Evolutionary conservation across 139 green algal species (phyloP).

Genomic region (Volvox africanus): DNA sequence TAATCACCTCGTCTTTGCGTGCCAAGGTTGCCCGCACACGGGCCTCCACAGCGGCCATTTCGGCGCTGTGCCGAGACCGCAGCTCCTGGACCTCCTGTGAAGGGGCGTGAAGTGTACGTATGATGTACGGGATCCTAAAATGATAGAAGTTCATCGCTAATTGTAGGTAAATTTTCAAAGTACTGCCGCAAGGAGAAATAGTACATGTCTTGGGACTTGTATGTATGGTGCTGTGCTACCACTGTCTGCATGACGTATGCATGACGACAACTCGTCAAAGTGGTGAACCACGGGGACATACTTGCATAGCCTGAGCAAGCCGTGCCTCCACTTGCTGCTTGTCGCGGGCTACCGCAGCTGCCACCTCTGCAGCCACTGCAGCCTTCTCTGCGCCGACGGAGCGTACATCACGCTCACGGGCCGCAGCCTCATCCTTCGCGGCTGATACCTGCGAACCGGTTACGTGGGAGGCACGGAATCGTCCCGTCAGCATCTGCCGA

Average conservation of each 20-base stretch:
- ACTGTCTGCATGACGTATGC: no score
- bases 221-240: no score
- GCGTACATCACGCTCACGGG: constrained; percentile 34
- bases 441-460: not conserved
- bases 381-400: constrained; percentile 18
- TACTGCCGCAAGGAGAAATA: no score
- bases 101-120: not conserved
- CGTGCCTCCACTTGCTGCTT: constrained; percentile 33
- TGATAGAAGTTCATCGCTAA: no score
- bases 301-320: constrained; percentile 39
- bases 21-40: constrained; percentile 54
- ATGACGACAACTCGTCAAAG: no score
- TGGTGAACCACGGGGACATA: not conserved
- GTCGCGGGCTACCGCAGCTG: constrained; percentile 12
- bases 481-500: no score
- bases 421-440: constrained; percentile 16
- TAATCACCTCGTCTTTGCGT: constrained; percentile 70
- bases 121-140: no score
- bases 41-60: constrained; percentile 54
- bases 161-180: no score
- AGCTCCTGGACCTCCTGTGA: constrained; percentile 37
- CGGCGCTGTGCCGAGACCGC: constrained; percentile 8
- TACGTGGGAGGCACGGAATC: no score
- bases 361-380: constrained; percentile 35
- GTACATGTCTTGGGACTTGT: no score